Conservation (phyloP, 192 early-diverging fungal species). For the Backusella circina region DNA sequence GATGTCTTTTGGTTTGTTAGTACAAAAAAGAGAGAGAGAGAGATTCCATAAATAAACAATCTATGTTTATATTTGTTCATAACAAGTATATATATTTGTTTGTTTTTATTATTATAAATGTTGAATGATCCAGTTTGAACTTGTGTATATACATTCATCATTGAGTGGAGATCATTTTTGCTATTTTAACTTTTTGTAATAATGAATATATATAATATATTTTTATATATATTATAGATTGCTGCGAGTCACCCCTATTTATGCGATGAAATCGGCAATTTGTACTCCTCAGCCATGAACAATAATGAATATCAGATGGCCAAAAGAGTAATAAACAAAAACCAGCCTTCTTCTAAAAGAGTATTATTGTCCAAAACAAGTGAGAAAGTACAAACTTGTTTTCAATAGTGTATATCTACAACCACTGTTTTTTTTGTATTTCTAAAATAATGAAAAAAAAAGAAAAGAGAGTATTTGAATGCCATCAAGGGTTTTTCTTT, state of each 20-base stretch:
- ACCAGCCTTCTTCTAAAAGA: neutral
- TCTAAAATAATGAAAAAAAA: neutral
- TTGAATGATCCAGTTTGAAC: neutral
- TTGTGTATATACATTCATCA: neutral
- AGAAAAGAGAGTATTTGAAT: no score
- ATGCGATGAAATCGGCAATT: neutral
- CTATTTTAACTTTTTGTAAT: neutral
- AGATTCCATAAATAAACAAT: neutral
- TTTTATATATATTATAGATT: no score
- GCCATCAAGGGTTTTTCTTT: neutral
- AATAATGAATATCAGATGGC: neutral
- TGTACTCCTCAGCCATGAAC: neutral
- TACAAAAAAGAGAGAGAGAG: neutral
- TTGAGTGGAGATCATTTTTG: neutral
- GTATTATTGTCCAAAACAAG: neutral
- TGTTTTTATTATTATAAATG: neutral
- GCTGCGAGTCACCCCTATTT: neutral
- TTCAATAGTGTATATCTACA: neutral
- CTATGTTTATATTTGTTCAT: neutral
- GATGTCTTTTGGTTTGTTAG: neutral
- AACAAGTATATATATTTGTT: neutral
- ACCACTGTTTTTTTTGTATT: neutral
- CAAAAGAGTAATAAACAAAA: neutral
- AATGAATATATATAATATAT: neutral
- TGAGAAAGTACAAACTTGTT: neutral